A percentile compares a stretch with the other conserved stretches of the same genome.
phyloP scores from a whole-genome alignment of 164 flowering plant species.

The Annona squamosa region DNA sequence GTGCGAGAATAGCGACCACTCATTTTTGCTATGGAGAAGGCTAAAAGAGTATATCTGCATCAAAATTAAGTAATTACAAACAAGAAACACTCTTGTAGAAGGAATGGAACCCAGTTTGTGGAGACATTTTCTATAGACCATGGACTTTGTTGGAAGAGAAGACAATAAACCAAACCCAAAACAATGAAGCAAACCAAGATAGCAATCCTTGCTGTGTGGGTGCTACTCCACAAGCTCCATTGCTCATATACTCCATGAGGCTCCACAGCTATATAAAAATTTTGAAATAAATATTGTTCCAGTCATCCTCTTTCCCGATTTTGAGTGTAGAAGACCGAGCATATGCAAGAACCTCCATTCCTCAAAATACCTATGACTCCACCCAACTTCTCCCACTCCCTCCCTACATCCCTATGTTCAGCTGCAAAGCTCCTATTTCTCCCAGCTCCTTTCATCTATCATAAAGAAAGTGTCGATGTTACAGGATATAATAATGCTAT shows the following conservation, averaged over 20 bases:
- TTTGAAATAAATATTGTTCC: conserved; percentile 51
- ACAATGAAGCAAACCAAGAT: conserved; percentile 91
- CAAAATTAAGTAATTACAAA: conserved; percentile 8
- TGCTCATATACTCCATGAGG: conserved; percentile 88
- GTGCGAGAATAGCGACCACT: conserved; percentile 84
- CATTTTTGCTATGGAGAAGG: conserved; percentile 32
- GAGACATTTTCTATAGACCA: conserved; percentile 12
- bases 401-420: conserved; percentile 85
- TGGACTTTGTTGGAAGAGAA: conserved; percentile 20
- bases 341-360: conserved; percentile 66
- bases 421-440: conserved; percentile 87
- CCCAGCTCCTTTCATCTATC: conserved; percentile 98
- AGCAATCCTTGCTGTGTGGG: conserved; percentile 81
- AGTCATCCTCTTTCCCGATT: conserved; percentile 57
- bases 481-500: conserved; percentile 45
- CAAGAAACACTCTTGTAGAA: neutral
- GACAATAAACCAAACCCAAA: conserved; percentile 36
- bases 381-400: conserved; percentile 74
- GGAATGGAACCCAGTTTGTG: neutral
- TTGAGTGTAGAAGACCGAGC: conserved; percentile 41
- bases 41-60: conserved; percentile 23
- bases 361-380: conserved; percentile 57
- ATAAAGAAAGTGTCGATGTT: conserved; percentile 82
- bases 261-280: conserved; percentile 76
- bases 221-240: conserved; percentile 95